phyloP scores from a whole-genome alignment of 139 green algal genomes.

The Penium margaritaceum region DNA sequence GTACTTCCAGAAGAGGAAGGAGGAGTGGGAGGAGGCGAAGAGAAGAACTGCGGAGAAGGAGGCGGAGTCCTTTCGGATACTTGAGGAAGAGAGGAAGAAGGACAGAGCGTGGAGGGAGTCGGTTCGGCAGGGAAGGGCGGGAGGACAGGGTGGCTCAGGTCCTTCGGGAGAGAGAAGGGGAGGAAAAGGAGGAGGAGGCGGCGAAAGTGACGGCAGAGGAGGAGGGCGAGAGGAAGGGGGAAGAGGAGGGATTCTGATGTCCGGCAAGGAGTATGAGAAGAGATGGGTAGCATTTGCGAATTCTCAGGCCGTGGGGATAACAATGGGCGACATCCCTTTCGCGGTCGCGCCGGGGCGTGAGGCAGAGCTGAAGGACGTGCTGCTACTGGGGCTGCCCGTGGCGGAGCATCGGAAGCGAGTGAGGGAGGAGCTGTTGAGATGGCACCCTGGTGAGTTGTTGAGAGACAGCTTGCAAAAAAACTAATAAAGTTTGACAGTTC shows the following conservation, averaged over 20 bases:
- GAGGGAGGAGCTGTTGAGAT: constrained; percentile 20
- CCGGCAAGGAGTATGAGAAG: no score
- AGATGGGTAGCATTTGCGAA: constrained; percentile 8
- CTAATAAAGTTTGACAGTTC: no score
- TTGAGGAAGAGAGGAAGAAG: no score
- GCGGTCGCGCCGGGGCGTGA: constrained; percentile 47
- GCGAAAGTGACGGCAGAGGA: constrained; percentile 5
- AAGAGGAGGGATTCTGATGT: constrained; percentile 6
- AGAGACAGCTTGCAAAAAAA: no score
- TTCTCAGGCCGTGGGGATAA: constrained; percentile 26
- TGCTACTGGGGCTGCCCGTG: constrained; percentile 11
- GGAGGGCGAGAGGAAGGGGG: constrained; percentile 22
- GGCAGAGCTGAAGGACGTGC: constrained; percentile 7
- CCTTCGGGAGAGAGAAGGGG: no score
- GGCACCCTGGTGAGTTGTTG: constrained; percentile 54
- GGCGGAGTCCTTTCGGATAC: no score
- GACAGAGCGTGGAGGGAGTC: no score
- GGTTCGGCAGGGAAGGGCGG: no score
- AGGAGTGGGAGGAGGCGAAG: no score
- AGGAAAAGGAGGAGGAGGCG: constrained; percentile 6
- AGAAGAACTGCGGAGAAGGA: no score
- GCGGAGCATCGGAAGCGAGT: constrained; percentile 22
- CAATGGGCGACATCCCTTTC: constrained; percentile 34
- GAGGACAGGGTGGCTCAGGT: no score
- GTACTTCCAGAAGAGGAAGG: no score